phyloP scores from a whole-genome alignment of 148 eudicot species.

The Rhododendron henanense region DNA sequence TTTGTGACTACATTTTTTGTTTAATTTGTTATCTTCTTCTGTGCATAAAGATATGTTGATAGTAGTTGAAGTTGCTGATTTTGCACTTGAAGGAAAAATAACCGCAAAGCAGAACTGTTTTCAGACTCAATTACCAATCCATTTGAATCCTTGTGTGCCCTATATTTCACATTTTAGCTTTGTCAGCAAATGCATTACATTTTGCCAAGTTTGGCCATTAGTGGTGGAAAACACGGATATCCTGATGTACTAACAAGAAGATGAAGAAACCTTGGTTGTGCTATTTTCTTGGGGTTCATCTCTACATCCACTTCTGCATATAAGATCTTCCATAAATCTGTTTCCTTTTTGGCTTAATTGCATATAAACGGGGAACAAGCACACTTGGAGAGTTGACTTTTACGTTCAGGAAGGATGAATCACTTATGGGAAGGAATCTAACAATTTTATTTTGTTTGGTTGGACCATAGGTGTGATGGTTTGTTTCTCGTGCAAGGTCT shows the following conservation, averaged over 20 bases:
- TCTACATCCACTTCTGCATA: neutral
- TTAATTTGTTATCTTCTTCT: neutral
- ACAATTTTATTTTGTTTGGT: neutral
- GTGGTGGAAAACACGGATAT: neutral
- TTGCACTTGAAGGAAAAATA: neutral
- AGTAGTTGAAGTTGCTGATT: neutral
- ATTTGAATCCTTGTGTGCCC: neutral
- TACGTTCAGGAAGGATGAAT: neutral
- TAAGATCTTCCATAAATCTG: neutral
- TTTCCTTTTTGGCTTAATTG: neutral
- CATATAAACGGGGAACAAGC: neutral
- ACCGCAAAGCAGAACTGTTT: neutral
- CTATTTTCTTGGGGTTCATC: neutral
- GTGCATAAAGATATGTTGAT: neutral
- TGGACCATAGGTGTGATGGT: neutral
- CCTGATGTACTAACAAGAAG: neutral
- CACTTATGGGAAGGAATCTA: neutral
- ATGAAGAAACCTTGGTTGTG: neutral
- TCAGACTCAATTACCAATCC: neutral
- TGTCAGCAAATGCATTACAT: neutral
- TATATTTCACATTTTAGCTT: neutral
- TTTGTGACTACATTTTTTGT: neutral
- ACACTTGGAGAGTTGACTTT: neutral
- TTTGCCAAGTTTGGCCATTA: neutral
- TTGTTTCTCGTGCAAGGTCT: neutral